These are phyloP conservation scores for Sistotremastrum niveocremeum DNA, from an alignment of 768 basidiomycete species.

Conservation along the genomic window DNA sequence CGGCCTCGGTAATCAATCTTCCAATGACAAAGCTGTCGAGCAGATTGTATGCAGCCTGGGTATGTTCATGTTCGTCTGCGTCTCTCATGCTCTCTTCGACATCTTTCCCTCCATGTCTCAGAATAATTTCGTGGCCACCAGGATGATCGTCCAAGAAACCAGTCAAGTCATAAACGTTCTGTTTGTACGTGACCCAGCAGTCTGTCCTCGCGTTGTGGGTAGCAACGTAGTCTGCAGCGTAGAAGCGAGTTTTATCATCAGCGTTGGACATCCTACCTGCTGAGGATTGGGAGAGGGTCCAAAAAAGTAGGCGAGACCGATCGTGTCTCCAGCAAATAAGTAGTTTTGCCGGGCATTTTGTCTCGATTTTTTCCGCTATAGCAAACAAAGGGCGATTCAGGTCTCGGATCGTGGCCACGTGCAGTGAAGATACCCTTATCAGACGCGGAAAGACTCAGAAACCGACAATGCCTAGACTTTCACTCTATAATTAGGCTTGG, in stretches of 20 bases:
- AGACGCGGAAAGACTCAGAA: too few relatives aligned
- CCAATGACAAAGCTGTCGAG: slow-evolving; percentile 81
- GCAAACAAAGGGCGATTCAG: too few relatives aligned
- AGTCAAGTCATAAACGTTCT: slow-evolving; percentile 86
- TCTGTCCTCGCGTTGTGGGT: slow-evolving; percentile 43
- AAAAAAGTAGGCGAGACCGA: too few relatives aligned
- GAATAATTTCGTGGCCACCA: slow-evolving; percentile 85
- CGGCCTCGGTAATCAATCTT: slow-evolving; percentile 60
- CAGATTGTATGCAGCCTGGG: slow-evolving; percentile 84
- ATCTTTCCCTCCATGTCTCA: slow-evolving; percentile 74
- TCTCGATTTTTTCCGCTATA: too few relatives aligned
- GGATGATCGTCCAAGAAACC: slow-evolving; percentile 79
- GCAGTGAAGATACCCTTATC: too few relatives aligned
- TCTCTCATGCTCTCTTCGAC: slow-evolving; percentile 74
- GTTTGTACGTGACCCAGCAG: slow-evolving; percentile 73
- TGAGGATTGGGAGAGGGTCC: too few relatives aligned
- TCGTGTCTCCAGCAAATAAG: too few relatives aligned
- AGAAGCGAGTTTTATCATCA: slow-evolving; percentile 37
- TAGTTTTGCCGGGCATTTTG: too few relatives aligned
- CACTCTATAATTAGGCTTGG: too few relatives aligned
- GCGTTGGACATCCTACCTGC: too few relatives aligned
- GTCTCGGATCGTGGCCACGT: too few relatives aligned
- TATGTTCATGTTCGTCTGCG: slow-evolving; percentile 72
- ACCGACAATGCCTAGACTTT: too few relatives aligned
- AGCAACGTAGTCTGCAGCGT: slow-evolving; percentile 60